Conservation (phyloP, 1,139 yeast genomes). For the Sugiyamaella japonica region DNA sequence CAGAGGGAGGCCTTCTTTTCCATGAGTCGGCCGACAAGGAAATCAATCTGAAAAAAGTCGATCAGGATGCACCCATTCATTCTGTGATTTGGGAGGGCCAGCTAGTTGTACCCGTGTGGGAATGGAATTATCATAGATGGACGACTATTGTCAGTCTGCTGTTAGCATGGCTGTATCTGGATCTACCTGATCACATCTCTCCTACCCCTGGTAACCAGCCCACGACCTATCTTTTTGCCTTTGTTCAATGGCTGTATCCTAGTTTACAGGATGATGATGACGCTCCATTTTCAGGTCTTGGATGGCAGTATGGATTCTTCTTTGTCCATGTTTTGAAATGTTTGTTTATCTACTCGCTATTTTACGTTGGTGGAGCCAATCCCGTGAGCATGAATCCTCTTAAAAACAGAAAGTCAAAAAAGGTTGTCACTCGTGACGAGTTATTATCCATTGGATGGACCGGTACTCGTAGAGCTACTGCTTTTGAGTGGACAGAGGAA, state of each 20-base stretch:
- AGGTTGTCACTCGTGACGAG: constrained; percentile 52
- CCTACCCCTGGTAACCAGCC: constrained; percentile 92
- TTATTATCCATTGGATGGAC: constrained; percentile 86
- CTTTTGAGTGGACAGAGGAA: constrained; percentile 69
- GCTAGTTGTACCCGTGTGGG: constrained; percentile 80
- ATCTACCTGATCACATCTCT: constrained; percentile 80
- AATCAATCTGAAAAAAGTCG: constrained; percentile 48
- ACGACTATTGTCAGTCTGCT: constrained; percentile 50
- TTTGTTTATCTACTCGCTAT: constrained; percentile 53
- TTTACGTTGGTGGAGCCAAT: constrained; percentile 73
- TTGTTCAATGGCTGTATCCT: constrained; percentile 38
- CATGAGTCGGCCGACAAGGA: constrained; percentile 55
- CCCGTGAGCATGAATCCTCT: constrained; percentile 60
- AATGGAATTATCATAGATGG: constrained; percentile 52
- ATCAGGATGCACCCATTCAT: constrained; percentile 39
- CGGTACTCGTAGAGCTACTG: constrained; percentile 72
- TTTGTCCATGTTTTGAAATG: constrained; percentile 66
- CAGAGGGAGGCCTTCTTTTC: constrained; percentile 77
- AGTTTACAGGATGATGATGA: constrained; percentile 24
- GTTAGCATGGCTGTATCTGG: constrained; percentile 81
- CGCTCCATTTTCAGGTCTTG: constrained; percentile 44
- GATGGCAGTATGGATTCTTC: constrained; percentile 70
- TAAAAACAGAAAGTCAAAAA: constrained; percentile 27
- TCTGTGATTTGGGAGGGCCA: constrained; percentile 87
- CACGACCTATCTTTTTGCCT: constrained; percentile 57